Evolutionary conservation across 768 basidiomycete species (phyloP), one percentile per base, ranked within the genome.

Genomic region (Clitopilus passeckerianus): DNA sequence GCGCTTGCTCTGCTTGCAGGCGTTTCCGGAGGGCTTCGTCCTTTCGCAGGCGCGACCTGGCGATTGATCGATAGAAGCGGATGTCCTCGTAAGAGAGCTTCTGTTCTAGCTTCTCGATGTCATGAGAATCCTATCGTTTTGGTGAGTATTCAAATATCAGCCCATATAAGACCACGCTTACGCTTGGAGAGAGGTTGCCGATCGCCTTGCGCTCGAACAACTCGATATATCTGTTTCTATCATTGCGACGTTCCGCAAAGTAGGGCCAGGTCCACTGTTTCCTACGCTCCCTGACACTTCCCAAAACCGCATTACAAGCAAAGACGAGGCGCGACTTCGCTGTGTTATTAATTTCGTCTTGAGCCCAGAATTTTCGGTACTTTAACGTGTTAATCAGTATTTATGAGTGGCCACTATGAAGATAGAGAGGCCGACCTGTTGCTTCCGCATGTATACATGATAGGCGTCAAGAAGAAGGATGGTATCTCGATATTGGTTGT

Each of bases 381-480:
- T 94, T 70, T 4, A 41, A 34, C 10, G 18, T 23, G 56, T n/a
- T 50, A 54, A 54, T 70, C 46, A 70, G 27, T 30, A 30, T 30
- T 57, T 12, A 37, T 24, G 15, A 24, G 16, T 33, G 59, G 27
- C 60, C 18, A 7, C 4, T 7, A 4, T 22, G 59, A 30, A 34
- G 18, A 52, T 10, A 44, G 24, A 56, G 46, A 30, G 18, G 20
- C 14, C 9, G 68, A 91, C 90, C 80, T 91, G 89, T 62, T 85
- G 85, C 65, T 87, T 87, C 57, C 97, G 86, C 52, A 88, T 82
- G 72, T 96, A 97, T 61, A 98, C 89, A 70, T 98, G 96, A 73
- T 96, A 97, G 83, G 98, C 94, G 71, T 98, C 95, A 60, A 95
- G 79, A 50, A 98, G 82, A 20, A 92, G 95, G 59, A 98, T 93